Conservation (phyloP, 2,329 filamentous ascomycete species). For the Microsporum audouinii region DNA sequence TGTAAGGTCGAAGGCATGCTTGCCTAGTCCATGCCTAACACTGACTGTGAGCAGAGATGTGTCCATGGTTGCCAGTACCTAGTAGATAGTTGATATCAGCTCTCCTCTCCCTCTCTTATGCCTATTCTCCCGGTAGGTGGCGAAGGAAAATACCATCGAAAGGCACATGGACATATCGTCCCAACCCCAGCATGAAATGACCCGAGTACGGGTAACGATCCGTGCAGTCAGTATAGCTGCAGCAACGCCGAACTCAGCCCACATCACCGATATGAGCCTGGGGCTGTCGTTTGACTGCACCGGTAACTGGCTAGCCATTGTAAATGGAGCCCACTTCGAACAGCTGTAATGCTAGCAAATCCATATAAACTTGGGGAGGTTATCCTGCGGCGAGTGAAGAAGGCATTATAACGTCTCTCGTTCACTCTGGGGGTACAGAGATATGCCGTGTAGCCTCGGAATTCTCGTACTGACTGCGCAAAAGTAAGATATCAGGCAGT, state of each 20-base stretch:
- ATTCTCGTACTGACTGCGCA: neutral
- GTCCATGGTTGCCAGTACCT: conserved; percentile 6
- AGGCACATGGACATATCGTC: conserved; percentile 12
- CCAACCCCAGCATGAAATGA: conserved; percentile 11
- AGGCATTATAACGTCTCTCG: neutral
- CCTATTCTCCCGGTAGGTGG: neutral
- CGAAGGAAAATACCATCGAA: conserved; percentile 8
- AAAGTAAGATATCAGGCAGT: neutral
- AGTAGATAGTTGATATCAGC: neutral
- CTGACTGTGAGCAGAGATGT: conserved; percentile 7
- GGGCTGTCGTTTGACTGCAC: neutral
- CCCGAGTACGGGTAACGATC: conserved; percentile 7
- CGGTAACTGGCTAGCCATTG: neutral
- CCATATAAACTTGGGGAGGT: neutral
- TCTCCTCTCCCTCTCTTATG: neutral
- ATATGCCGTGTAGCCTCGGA: neutral
- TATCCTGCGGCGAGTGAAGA: neutral
- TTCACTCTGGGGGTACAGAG: neutral
- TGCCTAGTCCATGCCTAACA: conserved; percentile 8
- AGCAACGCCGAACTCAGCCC: conserved; percentile 11
- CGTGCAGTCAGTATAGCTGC: conserved; percentile 7
- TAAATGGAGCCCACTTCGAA: neutral
- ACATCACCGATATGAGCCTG: conserved; percentile 5
- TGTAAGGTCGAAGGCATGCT: conserved; percentile 8
- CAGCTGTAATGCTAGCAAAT: neutral